Evolutionary conservation across 176 grass and related monocot genomes (phyloP).

Genomic region (Musa itinerans): DNA sequence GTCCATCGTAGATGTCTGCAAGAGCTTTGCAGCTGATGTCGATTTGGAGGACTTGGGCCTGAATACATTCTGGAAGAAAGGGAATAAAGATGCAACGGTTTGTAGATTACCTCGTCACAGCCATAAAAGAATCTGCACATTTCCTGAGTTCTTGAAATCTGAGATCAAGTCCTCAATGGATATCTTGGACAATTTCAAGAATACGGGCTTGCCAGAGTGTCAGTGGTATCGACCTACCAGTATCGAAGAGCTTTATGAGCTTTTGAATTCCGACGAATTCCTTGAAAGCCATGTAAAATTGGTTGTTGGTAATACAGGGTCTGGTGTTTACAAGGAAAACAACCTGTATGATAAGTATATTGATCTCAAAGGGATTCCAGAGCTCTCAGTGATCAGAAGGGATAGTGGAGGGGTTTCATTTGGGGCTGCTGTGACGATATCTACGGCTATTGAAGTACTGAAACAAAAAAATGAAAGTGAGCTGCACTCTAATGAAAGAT

Average conservation of each 20-base stretch:
- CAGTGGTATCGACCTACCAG: constrained; percentile 50
- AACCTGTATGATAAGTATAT: constrained; percentile 49
- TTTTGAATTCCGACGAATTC: constrained; percentile 38
- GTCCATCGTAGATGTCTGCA: constrained; percentile 71
- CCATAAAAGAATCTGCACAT: constrained; percentile 29
- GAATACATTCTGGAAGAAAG: constrained; percentile 74
- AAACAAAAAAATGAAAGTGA: constrained; percentile 18
- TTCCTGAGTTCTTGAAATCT: constrained; percentile 69
- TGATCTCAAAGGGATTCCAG: constrained; percentile 50
- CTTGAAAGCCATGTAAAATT: constrained; percentile 40
- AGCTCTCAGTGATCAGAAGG: constrained; percentile 40
- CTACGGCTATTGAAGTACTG: constrained; percentile 52
- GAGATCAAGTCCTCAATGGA: constrained; percentile 46
- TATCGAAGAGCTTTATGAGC: constrained; percentile 36
- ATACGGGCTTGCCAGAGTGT: neutral
- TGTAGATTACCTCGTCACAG: constrained; percentile 37
- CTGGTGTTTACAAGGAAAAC: constrained; percentile 73
- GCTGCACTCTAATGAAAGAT: neutral
- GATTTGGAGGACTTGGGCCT: constrained; percentile 85
- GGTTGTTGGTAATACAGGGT: constrained; percentile 59
- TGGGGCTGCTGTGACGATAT: constrained; percentile 62
- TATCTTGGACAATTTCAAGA: neutral
- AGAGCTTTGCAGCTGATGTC: constrained; percentile 63
- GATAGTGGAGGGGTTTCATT: constrained; percentile 47
- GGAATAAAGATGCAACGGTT: constrained; percentile 13